Conservation (phyloP, 140 eudicot genomes). For the Erigeron philadelphicus region DNA sequence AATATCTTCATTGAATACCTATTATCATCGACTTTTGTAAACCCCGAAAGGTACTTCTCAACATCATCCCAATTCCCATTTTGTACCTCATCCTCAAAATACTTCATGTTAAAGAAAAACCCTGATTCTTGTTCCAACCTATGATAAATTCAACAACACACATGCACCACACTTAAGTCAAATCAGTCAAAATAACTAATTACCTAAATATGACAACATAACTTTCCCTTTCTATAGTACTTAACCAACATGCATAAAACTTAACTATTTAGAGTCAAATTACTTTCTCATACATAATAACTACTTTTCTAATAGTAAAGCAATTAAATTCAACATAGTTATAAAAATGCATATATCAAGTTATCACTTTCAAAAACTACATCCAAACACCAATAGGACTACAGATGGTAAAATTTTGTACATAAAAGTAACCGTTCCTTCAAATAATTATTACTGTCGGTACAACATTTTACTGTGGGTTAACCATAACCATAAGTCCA, state of each 20-base stretch:
- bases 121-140: slow-evolving; percentile 98
- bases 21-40: slow-evolving; percentile 90
- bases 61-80: slow-evolving; percentile 97
- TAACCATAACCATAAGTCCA: too few species aligned
- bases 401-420: too few species aligned
- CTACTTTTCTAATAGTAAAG: not conserved
- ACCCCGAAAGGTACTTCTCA: slow-evolving; percentile 84
- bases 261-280: not conserved
- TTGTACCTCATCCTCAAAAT: slow-evolving; percentile 90
- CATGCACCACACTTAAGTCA: not conserved
- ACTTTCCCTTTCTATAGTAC: not conserved
- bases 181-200: not conserved
- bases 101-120: slow-evolving; percentile 94
- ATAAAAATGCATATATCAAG: not conserved
- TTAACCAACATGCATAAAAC: not conserved
- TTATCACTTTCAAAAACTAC: slow-evolving; percentile 17
- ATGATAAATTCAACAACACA: slow-evolving; percentile 5
- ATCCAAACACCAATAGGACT: slow-evolving; percentile 13
- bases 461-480: too few species aligned
- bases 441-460: too few species aligned
- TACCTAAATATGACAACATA: not conserved
- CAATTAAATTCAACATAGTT: too few species aligned
- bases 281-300: not conserved
- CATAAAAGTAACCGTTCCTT: too few species aligned
- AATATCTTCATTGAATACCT: slow-evolving; percentile 98